phyloP scores from a whole-genome alignment of 345 rosid species.

The Arabidopsis suecica region DNA sequence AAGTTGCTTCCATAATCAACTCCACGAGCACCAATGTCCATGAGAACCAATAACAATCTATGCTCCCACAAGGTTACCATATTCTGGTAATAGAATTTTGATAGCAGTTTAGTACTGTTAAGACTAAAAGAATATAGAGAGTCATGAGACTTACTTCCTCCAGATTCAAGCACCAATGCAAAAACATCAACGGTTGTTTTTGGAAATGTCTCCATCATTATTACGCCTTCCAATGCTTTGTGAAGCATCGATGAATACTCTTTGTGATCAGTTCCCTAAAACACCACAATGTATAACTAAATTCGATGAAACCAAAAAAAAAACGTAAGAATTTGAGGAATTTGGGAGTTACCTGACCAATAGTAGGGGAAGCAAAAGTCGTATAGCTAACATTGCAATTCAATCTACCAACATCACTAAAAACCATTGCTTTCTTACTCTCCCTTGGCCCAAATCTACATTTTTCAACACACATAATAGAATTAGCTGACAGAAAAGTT shows the following conservation, averaged over 20 bases:
- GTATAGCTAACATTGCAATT: slow-evolving; percentile 91
- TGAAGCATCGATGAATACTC: slow-evolving; percentile 88
- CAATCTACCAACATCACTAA: slow-evolving; percentile 76
- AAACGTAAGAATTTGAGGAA: too few relatives aligned
- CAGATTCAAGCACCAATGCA: slow-evolving; percentile 94
- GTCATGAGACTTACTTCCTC: slow-evolving; percentile 76
- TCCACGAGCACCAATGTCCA: background rate
- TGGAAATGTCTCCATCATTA: slow-evolving; percentile 84
- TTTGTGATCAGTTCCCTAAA: slow-evolving; percentile 77
- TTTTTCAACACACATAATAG: background rate
- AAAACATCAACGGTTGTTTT: slow-evolving; percentile 96
- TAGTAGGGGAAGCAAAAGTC: slow-evolving; percentile 69
- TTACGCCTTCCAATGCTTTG: slow-evolving; percentile 90
- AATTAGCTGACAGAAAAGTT: slow-evolving; percentile 1
- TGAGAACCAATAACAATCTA: background rate
- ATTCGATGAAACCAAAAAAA: background rate
- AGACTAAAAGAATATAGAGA: slow-evolving; percentile 5
- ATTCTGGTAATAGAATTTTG: background rate
- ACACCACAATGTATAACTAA: slow-evolving; percentile 17
- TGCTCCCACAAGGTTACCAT: slow-evolving; percentile 13
- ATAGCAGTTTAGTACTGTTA: background rate
- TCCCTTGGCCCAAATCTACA: slow-evolving; percentile 98
- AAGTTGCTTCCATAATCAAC: slow-evolving; percentile 1
- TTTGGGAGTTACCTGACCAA: slow-evolving; percentile 66
- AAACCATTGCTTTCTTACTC: slow-evolving; percentile 95